phyloP scores from a whole-genome alignment of 192 early-diverging fungal genomes.

The Gigaspora rosea region DNA sequence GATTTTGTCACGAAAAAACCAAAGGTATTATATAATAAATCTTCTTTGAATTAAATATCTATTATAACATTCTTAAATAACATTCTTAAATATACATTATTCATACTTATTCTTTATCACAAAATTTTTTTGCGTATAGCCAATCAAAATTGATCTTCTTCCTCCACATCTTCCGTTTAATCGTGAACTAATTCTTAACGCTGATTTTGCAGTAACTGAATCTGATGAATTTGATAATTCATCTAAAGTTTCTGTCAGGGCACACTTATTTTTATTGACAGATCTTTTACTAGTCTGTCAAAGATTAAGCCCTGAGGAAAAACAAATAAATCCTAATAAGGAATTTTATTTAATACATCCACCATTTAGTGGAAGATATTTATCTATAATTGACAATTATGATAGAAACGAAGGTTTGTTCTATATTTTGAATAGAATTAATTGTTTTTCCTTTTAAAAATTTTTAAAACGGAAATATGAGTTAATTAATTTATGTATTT shows the following conservation, averaged over 20 bases:
- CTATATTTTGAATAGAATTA: background rate
- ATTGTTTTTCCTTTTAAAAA: background rate
- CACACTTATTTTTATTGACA: conserved; percentile 48
- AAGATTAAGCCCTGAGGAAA: background rate
- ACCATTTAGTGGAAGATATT: background rate
- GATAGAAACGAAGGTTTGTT: background rate
- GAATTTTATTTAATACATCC: background rate
- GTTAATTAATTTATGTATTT: background rate
- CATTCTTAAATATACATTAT: too few relatives aligned
- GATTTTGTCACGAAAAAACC: too few relatives aligned
- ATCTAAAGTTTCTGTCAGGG: conserved; percentile 35
- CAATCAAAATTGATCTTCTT: conserved; percentile 2
- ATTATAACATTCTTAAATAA: too few relatives aligned
- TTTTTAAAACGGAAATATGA: background rate
- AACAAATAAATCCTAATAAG: background rate
- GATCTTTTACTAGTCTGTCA: conserved; percentile 50
- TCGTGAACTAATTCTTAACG: conserved; percentile 38
- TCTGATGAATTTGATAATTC: conserved; percentile 31
- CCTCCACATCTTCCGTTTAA: conserved; percentile 30
- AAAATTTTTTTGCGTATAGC: background rate
- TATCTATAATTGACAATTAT: background rate
- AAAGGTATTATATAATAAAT: too few relatives aligned
- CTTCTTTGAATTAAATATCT: too few relatives aligned
- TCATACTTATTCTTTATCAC: too few relatives aligned
- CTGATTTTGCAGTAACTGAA: conserved; percentile 37